Percentiles rank a stretch among this genome's conserved stretches.
These are phyloP conservation scores for Sarocladiaceae sp. DNA, from an alignment of 2,329 filamentous ascomycete species.

Conservation along the genomic window DNA sequence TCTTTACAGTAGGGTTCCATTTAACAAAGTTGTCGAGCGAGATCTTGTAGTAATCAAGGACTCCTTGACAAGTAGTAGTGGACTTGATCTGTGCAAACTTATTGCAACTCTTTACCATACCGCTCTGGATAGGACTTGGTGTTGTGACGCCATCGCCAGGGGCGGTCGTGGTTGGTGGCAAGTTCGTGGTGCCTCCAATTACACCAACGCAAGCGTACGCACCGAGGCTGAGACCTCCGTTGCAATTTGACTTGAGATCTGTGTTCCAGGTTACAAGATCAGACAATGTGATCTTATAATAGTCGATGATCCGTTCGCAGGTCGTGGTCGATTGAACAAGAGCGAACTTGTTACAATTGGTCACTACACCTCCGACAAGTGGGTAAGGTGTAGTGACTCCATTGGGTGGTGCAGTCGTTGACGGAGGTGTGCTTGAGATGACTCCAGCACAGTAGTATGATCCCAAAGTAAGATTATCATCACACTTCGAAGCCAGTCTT, in stretches of 20 bases:
- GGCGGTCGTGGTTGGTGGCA: constrained; percentile 3
- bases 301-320: too few relatives aligned
- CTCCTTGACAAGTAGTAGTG: constrained; percentile 7
- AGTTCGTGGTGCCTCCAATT: not conserved
- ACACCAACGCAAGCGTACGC: constrained; percentile 9
- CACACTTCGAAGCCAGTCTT: too few relatives aligned
- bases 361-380: too few relatives aligned
- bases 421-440: constrained; percentile 10
- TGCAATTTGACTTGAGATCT: too few relatives aligned
- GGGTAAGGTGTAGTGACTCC: too few relatives aligned
- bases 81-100: constrained; percentile 10
- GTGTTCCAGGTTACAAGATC: too few relatives aligned
- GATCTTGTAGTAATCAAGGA: constrained; percentile 2
- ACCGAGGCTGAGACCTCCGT: too few relatives aligned
- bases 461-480: too few relatives aligned
- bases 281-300: too few relatives aligned
- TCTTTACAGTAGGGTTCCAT: constrained; percentile 9
- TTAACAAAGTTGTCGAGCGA: constrained; percentile 18
- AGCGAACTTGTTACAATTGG: too few relatives aligned
- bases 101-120: constrained; percentile 14
- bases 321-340: too few relatives aligned
- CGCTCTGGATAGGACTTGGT: constrained; percentile 13
- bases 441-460: constrained; percentile 20
- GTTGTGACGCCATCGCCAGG: constrained; percentile 14
- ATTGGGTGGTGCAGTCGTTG: constrained; percentile 2